Evolutionary conservation across 805 yeast genomes (phyloP), one percentile per base, ranked within the genome.

Genomic region (Wickerhamomyces rabaulensis): DNA sequence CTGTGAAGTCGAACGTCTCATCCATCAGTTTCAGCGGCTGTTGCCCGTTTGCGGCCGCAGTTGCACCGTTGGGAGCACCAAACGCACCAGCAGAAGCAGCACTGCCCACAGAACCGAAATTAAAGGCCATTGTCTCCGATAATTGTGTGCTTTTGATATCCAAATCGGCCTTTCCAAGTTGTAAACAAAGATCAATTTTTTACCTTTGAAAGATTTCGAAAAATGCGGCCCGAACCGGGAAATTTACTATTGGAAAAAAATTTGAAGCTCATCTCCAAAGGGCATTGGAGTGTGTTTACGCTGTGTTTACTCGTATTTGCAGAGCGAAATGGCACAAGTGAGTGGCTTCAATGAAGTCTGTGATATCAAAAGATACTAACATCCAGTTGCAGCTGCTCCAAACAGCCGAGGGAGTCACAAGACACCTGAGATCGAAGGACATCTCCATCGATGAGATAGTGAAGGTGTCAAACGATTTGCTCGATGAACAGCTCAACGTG

Each of bases 381-480:
- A 4, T n/a, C 31, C n/a, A 13, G 31, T 27, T 13, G 3, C 4
- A 33, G 22, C 22, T 45, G 45, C 47, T 48, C 51, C 54, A 38
- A n/a, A 56, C 74, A 6, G 74, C 79, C 0, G 85, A 56, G 25
- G 69, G 73, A 2, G 60, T 81, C 25, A 82, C 91, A 1, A 74
- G 74, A 57, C 70, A 68, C 54, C 68, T 85, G 25, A 71, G 92
- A 51, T 74, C 80, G 20, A 82, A 78, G 54, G 68, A 66, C 35
- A 71, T 73, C 1, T 25, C 71, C 1, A 61, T 77, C 0, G 61
- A 61, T 6, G 72, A 76, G 22, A 71, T 83, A 19, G 64, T 71
- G 13, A 55, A 40, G 39, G 65, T 61, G 39, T 67, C 68, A 7
- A 53, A 48, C 39, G 56, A 54, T 33, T 63, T 71, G 26, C 58